Conservation (phyloP, 441 rosid species). For the Bruguiera hainesii region DNA sequence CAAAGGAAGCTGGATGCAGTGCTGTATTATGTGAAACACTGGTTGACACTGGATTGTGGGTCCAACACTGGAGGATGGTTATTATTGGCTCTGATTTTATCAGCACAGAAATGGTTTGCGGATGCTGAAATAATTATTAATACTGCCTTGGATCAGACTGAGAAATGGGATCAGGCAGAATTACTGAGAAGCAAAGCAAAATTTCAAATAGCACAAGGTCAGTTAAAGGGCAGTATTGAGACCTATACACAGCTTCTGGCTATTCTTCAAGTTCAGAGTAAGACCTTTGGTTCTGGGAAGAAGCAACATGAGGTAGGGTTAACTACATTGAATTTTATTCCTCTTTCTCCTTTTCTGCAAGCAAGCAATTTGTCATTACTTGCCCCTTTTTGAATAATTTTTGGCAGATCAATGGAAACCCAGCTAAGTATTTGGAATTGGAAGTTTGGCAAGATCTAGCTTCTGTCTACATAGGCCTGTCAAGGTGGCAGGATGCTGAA, state of each 20-base stretch:
- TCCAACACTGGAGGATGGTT: constrained; percentile 53
- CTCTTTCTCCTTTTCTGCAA: neutral
- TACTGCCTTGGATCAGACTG: constrained; percentile 73
- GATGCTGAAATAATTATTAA: constrained; percentile 59
- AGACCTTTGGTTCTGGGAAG: constrained; percentile 45
- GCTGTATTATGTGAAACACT: constrained; percentile 43
- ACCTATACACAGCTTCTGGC: constrained; percentile 80
- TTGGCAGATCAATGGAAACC: constrained; percentile 41
- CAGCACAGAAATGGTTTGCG: constrained; percentile 60
- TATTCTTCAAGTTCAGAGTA: constrained; percentile 74
- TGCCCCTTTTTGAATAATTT: constrained; percentile 3
- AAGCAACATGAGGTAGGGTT: constrained; percentile 46
- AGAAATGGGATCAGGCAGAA: constrained; percentile 82
- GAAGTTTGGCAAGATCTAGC: constrained; percentile 91
- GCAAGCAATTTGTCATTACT: neutral
- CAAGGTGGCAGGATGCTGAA: constrained; percentile 87
- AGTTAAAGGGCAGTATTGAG: constrained; percentile 46
- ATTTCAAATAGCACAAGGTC: constrained; percentile 69
- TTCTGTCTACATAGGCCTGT: constrained; percentile 59
- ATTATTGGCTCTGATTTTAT: constrained; percentile 66
- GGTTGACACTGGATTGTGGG: constrained; percentile 58
- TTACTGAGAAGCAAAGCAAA: constrained; percentile 74
- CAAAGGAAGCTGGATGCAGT: constrained; percentile 76
- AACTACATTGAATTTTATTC: neutral
- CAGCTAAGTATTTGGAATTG: constrained; percentile 51